These are phyloP conservation scores for Apophysomyces sp. DNA, from an alignment of 371 early-diverging fungal genomes.

Conservation along the genomic window DNA sequence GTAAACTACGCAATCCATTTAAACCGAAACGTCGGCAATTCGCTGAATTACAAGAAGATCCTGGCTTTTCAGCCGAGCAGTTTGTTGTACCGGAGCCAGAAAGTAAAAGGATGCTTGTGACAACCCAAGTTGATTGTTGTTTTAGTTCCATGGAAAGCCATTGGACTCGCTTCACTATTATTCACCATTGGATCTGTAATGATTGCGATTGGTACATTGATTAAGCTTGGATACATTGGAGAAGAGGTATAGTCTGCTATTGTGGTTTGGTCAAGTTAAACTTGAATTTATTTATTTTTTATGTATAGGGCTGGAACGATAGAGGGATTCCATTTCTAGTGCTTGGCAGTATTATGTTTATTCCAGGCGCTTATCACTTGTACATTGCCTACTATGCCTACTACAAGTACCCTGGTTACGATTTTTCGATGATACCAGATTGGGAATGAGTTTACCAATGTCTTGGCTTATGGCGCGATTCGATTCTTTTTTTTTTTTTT, in stretches of 20 bases:
- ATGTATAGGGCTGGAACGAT: constrained; percentile 51
- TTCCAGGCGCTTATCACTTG: constrained; percentile 55
- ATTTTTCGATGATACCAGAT: constrained; percentile 53
- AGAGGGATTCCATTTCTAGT: constrained; percentile 58
- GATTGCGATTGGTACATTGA: constrained; percentile 11
- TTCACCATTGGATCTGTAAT: constrained; percentile 45
- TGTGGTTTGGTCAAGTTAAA: background rate
- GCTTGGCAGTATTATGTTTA: constrained; percentile 49
- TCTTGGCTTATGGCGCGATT: background rate
- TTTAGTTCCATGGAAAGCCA: constrained; percentile 68
- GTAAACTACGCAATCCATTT: constrained; percentile 36
- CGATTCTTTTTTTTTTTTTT: too few species aligned
- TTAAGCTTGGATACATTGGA: constrained; percentile 14
- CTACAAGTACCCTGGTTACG: constrained; percentile 52
- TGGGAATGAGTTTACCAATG: constrained; percentile 39
- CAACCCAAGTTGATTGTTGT: background rate
- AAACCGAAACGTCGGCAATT: constrained; percentile 43
- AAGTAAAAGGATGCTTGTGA: constrained; percentile 17
- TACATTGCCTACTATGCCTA: constrained; percentile 55
- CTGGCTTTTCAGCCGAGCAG: constrained; percentile 52
- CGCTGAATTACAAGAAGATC: constrained; percentile 49
- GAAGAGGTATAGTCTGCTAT: constrained; percentile 27
- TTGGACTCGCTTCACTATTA: constrained; percentile 51
- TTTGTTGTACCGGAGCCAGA: constrained; percentile 43
- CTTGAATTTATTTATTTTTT: background rate